phyloP scores from a whole-genome alignment of 805 yeast genomes.

The Scheffersomyces ergatensis region DNA sequence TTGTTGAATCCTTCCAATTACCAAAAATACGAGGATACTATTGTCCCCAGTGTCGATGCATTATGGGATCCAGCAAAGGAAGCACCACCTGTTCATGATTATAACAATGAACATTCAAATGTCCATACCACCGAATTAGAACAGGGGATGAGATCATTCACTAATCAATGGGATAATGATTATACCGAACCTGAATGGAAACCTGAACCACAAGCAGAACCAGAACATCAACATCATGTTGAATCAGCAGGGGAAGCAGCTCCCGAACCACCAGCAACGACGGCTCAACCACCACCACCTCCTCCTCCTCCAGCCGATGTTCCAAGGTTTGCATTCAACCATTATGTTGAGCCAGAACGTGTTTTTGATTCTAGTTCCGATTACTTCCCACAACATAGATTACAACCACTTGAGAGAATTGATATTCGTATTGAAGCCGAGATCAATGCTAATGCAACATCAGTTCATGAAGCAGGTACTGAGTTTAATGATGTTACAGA shows the following conservation, averaged over 20 bases:
- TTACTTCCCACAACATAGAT: slow-evolving; percentile 26
- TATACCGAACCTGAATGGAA: not conserved
- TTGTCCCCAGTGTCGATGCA: slow-evolving; percentile 15
- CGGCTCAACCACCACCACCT: slow-evolving; percentile 1
- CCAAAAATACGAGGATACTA: slow-evolving; percentile 15
- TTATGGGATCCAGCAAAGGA: slow-evolving; percentile 45
- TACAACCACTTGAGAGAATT: slow-evolving; percentile 10
- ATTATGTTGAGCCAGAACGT: slow-evolving; percentile 25
- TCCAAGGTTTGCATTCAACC: slow-evolving; percentile 4
- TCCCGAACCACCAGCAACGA: not conserved
- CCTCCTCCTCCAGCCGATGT: not conserved
- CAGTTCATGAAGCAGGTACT: not conserved
- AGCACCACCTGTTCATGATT: slow-evolving; percentile 35
- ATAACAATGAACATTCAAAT: not conserved
- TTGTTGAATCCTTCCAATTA: slow-evolving; percentile 31
- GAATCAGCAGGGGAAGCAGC: not conserved
- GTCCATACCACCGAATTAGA: slow-evolving; percentile 6
- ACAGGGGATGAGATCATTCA: slow-evolving; percentile 13
- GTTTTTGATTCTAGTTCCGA: slow-evolving; percentile 26
- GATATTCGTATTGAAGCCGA: slow-evolving; percentile 1
- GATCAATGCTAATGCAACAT: not conserved
- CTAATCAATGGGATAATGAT: slow-evolving; percentile 29
- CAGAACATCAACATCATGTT: not conserved
- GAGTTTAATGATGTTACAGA: slow-evolving; percentile 8
- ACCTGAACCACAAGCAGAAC: slow-evolving; percentile 1